phyloP scores from a whole-genome alignment of 106 monocot genomes.

The Platanthera zijinensis region DNA sequence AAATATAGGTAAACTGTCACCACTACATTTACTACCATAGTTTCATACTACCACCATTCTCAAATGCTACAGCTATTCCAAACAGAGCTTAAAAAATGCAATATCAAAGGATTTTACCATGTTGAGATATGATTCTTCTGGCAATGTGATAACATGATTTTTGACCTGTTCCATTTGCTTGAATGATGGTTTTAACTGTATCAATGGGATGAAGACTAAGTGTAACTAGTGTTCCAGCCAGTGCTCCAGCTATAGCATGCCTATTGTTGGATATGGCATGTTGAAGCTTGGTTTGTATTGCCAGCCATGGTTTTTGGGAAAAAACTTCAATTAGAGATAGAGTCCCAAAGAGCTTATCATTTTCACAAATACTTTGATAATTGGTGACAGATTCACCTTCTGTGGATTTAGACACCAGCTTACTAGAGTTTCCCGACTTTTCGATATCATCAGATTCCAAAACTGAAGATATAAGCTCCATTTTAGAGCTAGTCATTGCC shows the following conservation, averaged over 20 bases:
- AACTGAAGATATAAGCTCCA: constrained; percentile 12
- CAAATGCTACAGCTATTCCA: background rate
- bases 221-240: constrained; percentile 86
- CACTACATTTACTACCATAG: no score
- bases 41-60: background rate
- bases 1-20: no score
- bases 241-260: constrained; percentile 81
- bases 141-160: constrained; percentile 32
- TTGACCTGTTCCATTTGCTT: constrained; percentile 36
- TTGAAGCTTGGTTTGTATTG: constrained; percentile 31
- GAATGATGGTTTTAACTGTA: constrained; percentile 89
- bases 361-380: constrained; percentile 12
- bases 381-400: constrained; percentile 12
- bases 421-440: constrained; percentile 12
- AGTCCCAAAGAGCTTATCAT: constrained; percentile 8
- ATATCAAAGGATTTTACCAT: constrained; percentile 28
- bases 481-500: constrained; percentile 7
- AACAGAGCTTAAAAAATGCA: background rate
- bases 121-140: constrained; percentile 57
- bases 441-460: constrained; percentile 12
- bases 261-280: constrained; percentile 40
- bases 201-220: constrained; percentile 89
- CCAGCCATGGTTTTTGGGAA: constrained; percentile 8
- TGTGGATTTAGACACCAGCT: constrained; percentile 15
- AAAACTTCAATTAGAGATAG: constrained; percentile 5